A percentile compares a stretch with the other conserved stretches of the same genome.
phyloP scores from a whole-genome alignment of 1,284 basidiomycete genomes.

The Irpex sp. region DNA sequence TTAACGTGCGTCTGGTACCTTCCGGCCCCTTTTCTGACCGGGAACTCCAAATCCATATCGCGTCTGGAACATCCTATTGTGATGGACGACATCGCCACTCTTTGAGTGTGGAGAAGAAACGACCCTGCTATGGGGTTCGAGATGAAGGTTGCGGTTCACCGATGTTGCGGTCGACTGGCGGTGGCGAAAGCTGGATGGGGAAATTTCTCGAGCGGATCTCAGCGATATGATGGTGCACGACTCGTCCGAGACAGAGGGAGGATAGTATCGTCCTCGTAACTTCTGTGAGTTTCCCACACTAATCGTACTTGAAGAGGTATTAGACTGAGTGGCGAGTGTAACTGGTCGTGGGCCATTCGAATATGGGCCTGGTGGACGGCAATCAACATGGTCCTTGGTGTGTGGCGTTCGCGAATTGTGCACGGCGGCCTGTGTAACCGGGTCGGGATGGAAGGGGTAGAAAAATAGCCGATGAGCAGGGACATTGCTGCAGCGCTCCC shows the following conservation, averaged over 20 bases:
- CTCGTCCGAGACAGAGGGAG: not conserved
- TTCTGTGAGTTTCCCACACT: not conserved
- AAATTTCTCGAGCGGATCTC: not conserved
- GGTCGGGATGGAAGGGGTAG: not conserved
- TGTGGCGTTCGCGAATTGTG: not conserved
- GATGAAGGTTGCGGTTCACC: not conserved
- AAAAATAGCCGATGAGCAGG: not conserved
- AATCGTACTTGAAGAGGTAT: not conserved
- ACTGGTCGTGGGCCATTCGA: not conserved
- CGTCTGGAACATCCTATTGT: not conserved
- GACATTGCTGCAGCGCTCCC: not conserved
- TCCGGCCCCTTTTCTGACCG: not conserved
- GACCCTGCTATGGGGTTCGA: not conserved
- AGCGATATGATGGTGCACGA: not conserved
- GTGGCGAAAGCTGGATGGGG: not conserved
- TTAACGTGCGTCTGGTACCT: not conserved
- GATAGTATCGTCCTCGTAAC: not conserved
- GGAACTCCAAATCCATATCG: not conserved
- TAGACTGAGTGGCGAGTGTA: not conserved
- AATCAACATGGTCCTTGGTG: not conserved
- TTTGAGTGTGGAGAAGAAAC: not conserved
- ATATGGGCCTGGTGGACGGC: not conserved
- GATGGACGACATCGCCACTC: not conserved
- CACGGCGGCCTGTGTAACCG: not conserved
- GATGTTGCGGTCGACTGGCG: not conserved